Evolutionary conservation across 768 basidiomycete genomes (phyloP), one percentile per base, ranked within the genome.

Genomic region (Rhodotorula sphaerocarpa): DNA sequence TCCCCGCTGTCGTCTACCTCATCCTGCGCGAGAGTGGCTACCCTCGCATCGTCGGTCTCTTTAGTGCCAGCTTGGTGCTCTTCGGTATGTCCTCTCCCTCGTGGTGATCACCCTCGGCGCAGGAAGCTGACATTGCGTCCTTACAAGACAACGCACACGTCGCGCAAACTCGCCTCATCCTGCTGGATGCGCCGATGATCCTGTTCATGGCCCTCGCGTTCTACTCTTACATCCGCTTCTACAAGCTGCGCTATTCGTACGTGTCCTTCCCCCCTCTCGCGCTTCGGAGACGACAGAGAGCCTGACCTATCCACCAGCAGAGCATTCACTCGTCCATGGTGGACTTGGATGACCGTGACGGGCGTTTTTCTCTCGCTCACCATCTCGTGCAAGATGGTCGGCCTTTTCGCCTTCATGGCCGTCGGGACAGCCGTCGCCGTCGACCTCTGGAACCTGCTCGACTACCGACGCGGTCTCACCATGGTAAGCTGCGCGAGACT

Each of bases 11-110:
- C 64, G 85, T 97, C 1, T 99, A 91, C 72, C 86, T 82, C 28
- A 96, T 93, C 75, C 97, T 97, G 95, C 87, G 95, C 76, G 91
- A 97, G 79, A 87, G 87, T 63, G 95, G 95, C 10, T 96, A 93
- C 74, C 90, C 92, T 1, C 88, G 90, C 9, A 77, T 90, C 42
- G 83, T 97, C 61, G 84, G 90, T 11, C 84, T 89, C 1, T 93
- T 99, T 74, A 91, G 90, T 46, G 90, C 93, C 1, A 78, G 78
- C 50, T 77, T 99, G 31, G 77, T 99, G 66, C 78, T 93, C 0
- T 90, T 97, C 69, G 95, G 93, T 91, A 72, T 53, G 87, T 79
- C 27, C 42, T 5, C 30, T 18, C 12, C 14, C 2, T 5, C 7
- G 7, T 1, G 30, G 3, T 16, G 2, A 3, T 11, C 7, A 1